Evolutionary conservation across 441 rosid genomes (phyloP), one percentile per base, ranked within the genome.

Genomic region (Adansonia grandidieri): DNA sequence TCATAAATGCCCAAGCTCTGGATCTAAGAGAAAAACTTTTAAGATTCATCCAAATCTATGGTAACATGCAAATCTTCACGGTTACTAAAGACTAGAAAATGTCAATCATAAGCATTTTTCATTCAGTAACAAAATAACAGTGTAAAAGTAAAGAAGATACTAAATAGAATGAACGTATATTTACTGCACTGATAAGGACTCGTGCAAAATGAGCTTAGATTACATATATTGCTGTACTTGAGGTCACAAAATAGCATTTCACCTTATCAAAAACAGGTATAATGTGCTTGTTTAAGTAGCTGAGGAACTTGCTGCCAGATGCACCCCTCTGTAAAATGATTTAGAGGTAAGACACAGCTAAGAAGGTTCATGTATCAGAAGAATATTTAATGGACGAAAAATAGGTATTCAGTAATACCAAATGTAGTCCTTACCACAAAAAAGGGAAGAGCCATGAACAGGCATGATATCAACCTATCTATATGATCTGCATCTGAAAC

Each of bases 401-500:
- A 61, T 15, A 77, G 15, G 58, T 28, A 22, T 47, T 48, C 45
- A 54, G 32, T 44, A 14, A 0, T 9, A 66, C 24, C 62, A 64
- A 20, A 57, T 42, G 5, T 14, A 79, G 75, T 76, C 50, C 85
- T 6, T 88, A 96, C 99, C 89, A 92, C 83, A 57, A 94, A 96
- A 88, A 94, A 91, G 4, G 98, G 98, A 86, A 93, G 89, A 51
- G 98, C 96, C 91, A 89, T 87, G 81, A 88, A 89, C 81, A 96
- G 91, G 84, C 99, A 96, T 71, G 98, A 94, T 85, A 94, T 92
- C 84, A 96, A 87, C 78, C 99, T 88, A 86, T 94, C 91, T 75
- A 96, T 94, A 81, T 94, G 98, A 81, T 96, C 99, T 10, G 88
- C 85, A 84, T 96, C 98, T 14, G 89, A 84, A 85, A 92, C 97